Evolutionary conservation across 768 basidiomycete genomes (phyloP), one percentile per base, ranked within the genome.

Genomic region (Saitozyma sp.): DNA sequence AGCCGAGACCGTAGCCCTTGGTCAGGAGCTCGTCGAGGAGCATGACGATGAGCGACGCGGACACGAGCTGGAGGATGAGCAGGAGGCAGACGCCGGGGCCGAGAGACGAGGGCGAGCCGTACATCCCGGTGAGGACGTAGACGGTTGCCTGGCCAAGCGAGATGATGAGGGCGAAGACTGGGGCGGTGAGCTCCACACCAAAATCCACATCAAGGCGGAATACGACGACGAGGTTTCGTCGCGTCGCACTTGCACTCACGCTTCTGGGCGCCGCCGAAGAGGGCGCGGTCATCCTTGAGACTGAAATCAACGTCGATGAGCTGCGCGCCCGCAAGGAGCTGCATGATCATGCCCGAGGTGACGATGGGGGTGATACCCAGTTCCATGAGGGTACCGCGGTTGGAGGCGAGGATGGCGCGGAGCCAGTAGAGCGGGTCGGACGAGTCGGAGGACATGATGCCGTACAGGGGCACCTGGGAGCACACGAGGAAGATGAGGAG

Each of bases 321-420:
- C 80, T 92, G 97, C 46, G 96, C 95, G 59, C 96, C 96, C 16
- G 95, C 93, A 65, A 99, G 85, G 50, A 99, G 88, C 81, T 99
- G 96, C 91, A 99, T 98, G 81, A 97, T 99, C 95, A 97, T 98
- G 75, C 96, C 96, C 56, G 89, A 91, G 9, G 96, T 99, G 79
- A 98, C 87, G 77, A 98, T 96, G 46, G 96, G 96, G 38, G 88
- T 94, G 73, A 98, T 98, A 63, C 96, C 95, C 64, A 99, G 87
- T 82, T 99, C 96, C 96, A 99, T 99, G 65, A 98, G 88, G 0
- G 96, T 98, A 67, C 96, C 96, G 63, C 95, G 87, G 83, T 98
- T 98, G 8, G 92, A 96, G 20, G 96, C 95, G 64, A 99, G 86
- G 82, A 99, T 98, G 83, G 95, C 95, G 82, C 95, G 91, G 89